Base-by-base conservation (phyloP, 2,329 filamentous ascomycete species). In the Shiraia bambusicola region DNA sequence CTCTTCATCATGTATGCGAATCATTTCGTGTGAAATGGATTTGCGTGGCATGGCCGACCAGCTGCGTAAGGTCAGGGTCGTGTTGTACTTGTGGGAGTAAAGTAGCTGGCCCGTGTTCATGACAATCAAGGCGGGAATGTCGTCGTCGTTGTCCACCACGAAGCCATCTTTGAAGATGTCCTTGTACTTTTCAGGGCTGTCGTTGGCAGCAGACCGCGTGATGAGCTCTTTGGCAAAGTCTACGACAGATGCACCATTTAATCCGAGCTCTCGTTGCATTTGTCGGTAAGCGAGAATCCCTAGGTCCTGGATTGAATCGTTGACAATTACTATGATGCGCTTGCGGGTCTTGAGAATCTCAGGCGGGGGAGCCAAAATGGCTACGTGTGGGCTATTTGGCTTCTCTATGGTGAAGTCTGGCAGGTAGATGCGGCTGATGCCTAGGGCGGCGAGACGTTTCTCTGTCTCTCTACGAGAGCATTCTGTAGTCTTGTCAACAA, bases 101-200 rank as follows among this genome's bases (percentile, higher is more conserved):
- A 84, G 74, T 13, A 87, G 72, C 69, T 94, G 83, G 4, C 88
- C 88, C 3, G 82, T 75, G 62, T 95, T 96, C 32, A 88, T 80
- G 17, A 95, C 72, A 19, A 96, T 70, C 41, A 96, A 71, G 8
- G 79, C 86, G 0, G 77, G 82, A 2, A 59, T 49, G 4, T 63
- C 37, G 5, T 45, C 46, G 7, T 46, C 29, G 11, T 59, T 36
- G 7, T 54, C 30, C 17, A 60, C 32, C 16, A 30, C 31, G 31
- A 35, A 49, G 10, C 52, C 52, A 38, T 67, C 64, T 10, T 50
- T 27, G 19, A 52, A 55, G 27, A 52, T 42, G 16, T 46, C 35
- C 3, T 51, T 25, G 16, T 34, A 35, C 8, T 58, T 40, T 8
- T 54, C 34, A 5, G 40, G 27, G 36, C 36, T 31, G 9, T 33